Percentiles rank a stretch among this genome's conserved stretches.
phyloP scores from a whole-genome alignment of 306 rosid species.

The Cucumis cinereus region DNA sequence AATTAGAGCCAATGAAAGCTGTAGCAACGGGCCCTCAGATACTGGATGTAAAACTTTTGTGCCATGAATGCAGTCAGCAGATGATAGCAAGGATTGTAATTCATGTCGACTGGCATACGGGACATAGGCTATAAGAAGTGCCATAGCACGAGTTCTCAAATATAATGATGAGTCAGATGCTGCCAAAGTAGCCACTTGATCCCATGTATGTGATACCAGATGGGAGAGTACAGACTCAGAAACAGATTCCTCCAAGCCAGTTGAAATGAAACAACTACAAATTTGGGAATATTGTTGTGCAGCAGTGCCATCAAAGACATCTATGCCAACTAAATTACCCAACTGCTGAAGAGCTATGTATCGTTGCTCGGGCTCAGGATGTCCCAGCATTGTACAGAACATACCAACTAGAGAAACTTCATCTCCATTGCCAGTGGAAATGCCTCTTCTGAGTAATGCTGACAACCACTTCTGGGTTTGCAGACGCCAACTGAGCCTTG shows the following conservation, averaged over 20 bases:
- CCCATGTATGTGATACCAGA: constrained; percentile 86
- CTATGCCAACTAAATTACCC: constrained; percentile 59
- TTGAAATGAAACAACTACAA: constrained; percentile 25
- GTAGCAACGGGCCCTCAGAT: constrained; percentile 57
- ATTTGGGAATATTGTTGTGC: constrained; percentile 24
- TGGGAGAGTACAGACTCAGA: constrained; percentile 38
- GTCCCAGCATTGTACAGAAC: constrained; percentile 62
- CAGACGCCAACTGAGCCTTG: constrained; percentile 74
- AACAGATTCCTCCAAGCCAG: constrained; percentile 24
- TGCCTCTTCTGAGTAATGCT: constrained; percentile 40
- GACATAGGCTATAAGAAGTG: constrained; percentile 57
- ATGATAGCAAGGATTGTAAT: constrained; percentile 59
- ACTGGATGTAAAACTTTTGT: constrained; percentile 33
- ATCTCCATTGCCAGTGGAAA: constrained; percentile 40
- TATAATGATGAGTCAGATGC: constrained; percentile 53
- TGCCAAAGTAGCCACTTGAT: constrained; percentile 57
- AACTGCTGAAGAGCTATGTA: constrained; percentile 54
- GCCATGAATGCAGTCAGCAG: constrained; percentile 59
- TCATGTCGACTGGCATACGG: constrained; percentile 66
- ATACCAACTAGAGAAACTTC: constrained; percentile 50
- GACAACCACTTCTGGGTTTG: constrained; percentile 68
- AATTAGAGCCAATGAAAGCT: constrained; percentile 70
- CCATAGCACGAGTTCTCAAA: constrained; percentile 57
- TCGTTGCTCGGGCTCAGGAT: constrained; percentile 91
- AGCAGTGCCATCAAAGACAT: constrained; percentile 27